Base-by-base conservation (phyloP, 306 rosid genomes). In the Vigna angularis region DNA sequence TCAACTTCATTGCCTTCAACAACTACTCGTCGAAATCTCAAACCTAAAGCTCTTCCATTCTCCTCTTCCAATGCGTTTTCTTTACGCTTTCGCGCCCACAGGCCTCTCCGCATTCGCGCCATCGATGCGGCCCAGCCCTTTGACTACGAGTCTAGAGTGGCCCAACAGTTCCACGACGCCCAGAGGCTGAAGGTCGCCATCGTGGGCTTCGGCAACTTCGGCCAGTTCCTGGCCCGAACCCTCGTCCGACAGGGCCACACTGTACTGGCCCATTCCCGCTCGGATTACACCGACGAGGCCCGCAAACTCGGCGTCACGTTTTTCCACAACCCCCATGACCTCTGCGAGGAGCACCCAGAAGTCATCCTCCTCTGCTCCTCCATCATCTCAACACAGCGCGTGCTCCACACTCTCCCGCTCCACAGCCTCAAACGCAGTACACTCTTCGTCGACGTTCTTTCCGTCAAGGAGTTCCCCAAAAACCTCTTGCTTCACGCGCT, bases 341-440 rank as follows among this genome's bases (percentile, higher is more conserved):
- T 93, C 65, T 89, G 92, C 67, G 98, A 93, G 42, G 90, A 93
- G 47, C 97, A 93, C 62, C 97, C 98, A 0, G 92, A 93, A 28
- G 93, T 93, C 1, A 82, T 91, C 50, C 47, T 93, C 28, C 92
- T 91, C 24, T 93, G 93, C 14, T 83, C 91, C 30, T 93, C 97
- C 18, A 83, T 93, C 11, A 86, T 91, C 76, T 94, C 94, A 6
- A 70, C 93, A 20, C 78, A 89, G 59, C 48, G 30, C 1, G 93
- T 89, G 12, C 89, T 94, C 7, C 20, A 52, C 48, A 87, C 94
- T 44, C 84, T 94, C n/a, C 94, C 98, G 0, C 66, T 90, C 28
- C 91, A 74, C 78, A 79, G 96, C 4, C 80, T 93, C 75, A 89
- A 84, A 67, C 94, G 98, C 14, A 90, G 71, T 53, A 93, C 98